phyloP scores from a whole-genome alignment of 495 filamentous ascomycete species.

The Trichodelitschia bisporula region DNA sequence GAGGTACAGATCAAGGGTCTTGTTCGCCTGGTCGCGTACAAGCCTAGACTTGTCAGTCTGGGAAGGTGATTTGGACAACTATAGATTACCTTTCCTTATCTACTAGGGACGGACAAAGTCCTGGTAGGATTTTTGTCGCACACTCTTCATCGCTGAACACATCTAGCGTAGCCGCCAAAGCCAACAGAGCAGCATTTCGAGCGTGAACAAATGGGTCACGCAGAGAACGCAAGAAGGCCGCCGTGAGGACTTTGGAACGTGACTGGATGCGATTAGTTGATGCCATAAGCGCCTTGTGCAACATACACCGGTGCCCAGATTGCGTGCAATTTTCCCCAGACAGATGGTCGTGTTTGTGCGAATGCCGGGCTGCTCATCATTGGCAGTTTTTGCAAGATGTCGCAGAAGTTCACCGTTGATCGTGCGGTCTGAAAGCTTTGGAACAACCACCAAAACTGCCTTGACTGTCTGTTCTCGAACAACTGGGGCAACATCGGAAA shows the following conservation, averaged over 20 bases:
- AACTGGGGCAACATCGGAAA: conserved; percentile 71
- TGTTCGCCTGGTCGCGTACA: conserved; percentile 72
- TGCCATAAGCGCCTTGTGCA: conserved; percentile 3
- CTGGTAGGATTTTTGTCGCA: conserved; percentile 56
- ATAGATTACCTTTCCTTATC: conserved; percentile 58
- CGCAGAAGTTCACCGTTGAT: conserved; percentile 83
- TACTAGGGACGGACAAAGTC: conserved; percentile 53
- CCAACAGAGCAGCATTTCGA: conserved; percentile 66
- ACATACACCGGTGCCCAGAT: conserved; percentile 45
- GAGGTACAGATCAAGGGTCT: conserved; percentile 75
- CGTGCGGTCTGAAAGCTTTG: conserved; percentile 73
- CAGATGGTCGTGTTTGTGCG: conserved; percentile 96
- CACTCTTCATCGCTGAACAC: conserved; percentile 80
- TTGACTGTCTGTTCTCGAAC: conserved; percentile 92
- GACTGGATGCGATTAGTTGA: conserved; percentile 15
- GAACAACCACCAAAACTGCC: conserved; percentile 60
- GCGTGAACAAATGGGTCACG: conserved; percentile 89
- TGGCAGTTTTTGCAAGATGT: conserved; percentile 84
- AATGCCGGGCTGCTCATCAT: conserved; percentile 93
- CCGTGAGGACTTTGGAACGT: conserved; percentile 70
- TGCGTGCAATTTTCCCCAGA: conserved; percentile 79
- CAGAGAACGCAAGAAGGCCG: conserved; percentile 71
- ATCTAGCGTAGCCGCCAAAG: conserved; percentile 61
- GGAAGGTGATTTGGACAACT: background rate
- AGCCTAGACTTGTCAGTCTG: conserved; percentile 20